Evolutionary conservation across 2,329 filamentous ascomycete species (phyloP), one percentile per base, ranked within the genome.

Genomic region (Coniochaeta sp.): DNA sequence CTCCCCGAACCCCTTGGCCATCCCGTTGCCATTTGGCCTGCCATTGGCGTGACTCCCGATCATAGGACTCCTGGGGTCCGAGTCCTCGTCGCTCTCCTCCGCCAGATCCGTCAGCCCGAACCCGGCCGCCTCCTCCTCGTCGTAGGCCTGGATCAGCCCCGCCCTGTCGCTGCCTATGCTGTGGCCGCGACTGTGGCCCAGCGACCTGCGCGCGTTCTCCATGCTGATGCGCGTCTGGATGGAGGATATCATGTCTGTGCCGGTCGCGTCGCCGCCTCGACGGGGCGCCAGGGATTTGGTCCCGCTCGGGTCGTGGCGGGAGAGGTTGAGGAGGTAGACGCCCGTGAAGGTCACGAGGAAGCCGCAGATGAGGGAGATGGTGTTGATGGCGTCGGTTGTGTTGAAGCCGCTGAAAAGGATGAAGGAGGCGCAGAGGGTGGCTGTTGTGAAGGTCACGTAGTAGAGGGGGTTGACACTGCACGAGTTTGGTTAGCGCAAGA

Each of bases 351-450:
- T 98, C 65, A 95, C 87, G 61, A 98, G 84, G 77, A 98, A 98
- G 62, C 93, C 93, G 72, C 89, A 93, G 58, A 98, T 83, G 16
- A 98, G 83, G 3, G 93, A 97, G 61, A 98, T 86, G 0, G 91
- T 97, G 76, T 95, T 96, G 66, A 96, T 90, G 6, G 89, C 83
- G 67, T 96, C 91, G 57, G 90, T 91, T 4, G 93, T 98, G 75
- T 98, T 97, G 82, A 98, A 98, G 62, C 93, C 93, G 67, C 87
- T 87, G 79, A 96, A 98, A 58, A 98, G 88, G 70, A 97, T 96
- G 73, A 97, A 98, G 1, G 93, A 97, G 61, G 93, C 93, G 73
- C 90, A 89, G 47, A 98, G 86, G 8, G 93, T 98, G 63, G 90
- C 92, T 0, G 93, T 98, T 2, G 93, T 97, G 73, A 98, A 98